Evolutionary conservation across 169 alveolate genomes (phyloP).

Genomic region (Plasmodium gonderi): DNA sequence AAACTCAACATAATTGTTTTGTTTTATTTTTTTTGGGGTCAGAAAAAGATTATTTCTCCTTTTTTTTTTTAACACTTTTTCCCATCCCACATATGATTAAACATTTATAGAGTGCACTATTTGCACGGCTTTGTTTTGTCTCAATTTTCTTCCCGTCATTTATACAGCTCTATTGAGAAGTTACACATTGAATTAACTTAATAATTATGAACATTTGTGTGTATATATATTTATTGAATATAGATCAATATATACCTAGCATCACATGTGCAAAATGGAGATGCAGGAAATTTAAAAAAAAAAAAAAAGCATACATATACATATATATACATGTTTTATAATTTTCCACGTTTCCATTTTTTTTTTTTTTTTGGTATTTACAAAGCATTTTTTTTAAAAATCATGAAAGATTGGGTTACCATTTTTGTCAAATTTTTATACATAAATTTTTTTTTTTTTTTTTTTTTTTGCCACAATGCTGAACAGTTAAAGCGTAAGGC

Average conservation of each 20-base stretch:
- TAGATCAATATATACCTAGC: too few species aligned
- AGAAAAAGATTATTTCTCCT: neutral
- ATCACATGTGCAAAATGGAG: neutral
- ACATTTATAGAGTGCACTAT: too few species aligned
- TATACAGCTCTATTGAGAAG: too few species aligned
- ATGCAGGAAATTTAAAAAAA: neutral
- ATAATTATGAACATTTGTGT: too few species aligned
- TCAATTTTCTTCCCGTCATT: too few species aligned
- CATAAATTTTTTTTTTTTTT: too few species aligned
- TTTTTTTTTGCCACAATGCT: neutral
- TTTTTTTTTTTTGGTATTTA: constrained; percentile 1
- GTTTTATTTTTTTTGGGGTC: neutral
- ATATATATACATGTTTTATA: neutral
- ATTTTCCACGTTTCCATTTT: neutral
- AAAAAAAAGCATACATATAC: too few species aligned
- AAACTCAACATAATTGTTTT: neutral
- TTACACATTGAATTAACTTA: too few species aligned
- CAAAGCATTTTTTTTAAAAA: neutral
- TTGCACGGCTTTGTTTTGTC: too few species aligned
- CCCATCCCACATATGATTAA: too few species aligned
- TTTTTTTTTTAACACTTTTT: neutral
- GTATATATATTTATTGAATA: too few species aligned
- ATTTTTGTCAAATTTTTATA: neutral
- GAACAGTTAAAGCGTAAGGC: too few species aligned
- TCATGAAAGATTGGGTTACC: neutral